Evolutionary conservation across 768 basidiomycete genomes (phyloP), one percentile per base, ranked within the genome.

Genomic region (Mycena latifolia): DNA sequence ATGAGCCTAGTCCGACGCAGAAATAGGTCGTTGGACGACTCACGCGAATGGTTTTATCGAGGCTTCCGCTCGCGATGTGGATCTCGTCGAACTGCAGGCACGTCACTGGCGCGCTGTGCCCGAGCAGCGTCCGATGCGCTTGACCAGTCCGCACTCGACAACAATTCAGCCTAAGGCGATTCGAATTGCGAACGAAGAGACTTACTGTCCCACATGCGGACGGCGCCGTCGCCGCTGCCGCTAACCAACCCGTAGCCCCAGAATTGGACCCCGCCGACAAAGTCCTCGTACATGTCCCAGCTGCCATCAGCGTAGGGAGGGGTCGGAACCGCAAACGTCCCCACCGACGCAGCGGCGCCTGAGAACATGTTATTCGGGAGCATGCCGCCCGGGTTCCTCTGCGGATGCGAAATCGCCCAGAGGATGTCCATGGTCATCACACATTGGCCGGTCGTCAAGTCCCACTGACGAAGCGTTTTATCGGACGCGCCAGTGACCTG

Each of bases 161-260:
- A n/a, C 57, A 52, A 39, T 6, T 63, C 50, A 20, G 37, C 59
- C 56, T 18, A 29, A 50, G 37, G 7, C 37, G 37, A 39, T 12
- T 39, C 37, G 33, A 35, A 24, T 18, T 56, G 35, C 39, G 52
- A 31, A 35, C 52, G 27, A 46, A 29, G 24, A 88, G 5, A 14
- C 95, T 86, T 75, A 97, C 96, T 98, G 75, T 99, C 98, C 98
- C 98, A 99, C 96, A 99, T 98, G 69, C 98, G 81, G 31, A 99
- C 96, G 3, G 93, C 97, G 39, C 97, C 96, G 76, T 99, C 98
- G 1, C 95, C 96, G 72, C 95, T 98, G 2, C 96, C 98, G 71
- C 95, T 98, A 6, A 98, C 95, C 37, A 99, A 86, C 1, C 95
- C 98, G 75, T 98, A 97, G 5, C 96, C 96, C 97, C 98, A 99